These are phyloP conservation scores for Trametes cingulata DNA, from an alignment of 768 basidiomycete species.

Conservation along the genomic window DNA sequence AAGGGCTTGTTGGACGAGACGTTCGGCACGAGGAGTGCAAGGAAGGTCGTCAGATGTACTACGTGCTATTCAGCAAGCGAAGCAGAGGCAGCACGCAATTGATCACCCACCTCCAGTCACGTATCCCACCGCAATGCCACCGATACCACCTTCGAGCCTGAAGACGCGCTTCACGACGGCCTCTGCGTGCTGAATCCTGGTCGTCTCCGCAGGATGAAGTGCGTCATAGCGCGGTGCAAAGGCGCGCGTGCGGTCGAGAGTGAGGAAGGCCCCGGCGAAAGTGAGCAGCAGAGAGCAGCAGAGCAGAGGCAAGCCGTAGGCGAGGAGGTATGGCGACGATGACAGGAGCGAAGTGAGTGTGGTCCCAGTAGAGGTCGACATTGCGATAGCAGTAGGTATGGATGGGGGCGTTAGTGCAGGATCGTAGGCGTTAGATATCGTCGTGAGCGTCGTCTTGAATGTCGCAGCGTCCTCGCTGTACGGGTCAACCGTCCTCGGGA, in stretches of 20 bases:
- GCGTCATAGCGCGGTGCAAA: conserved; percentile 49
- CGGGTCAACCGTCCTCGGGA: background rate
- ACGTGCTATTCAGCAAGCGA: background rate
- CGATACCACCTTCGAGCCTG: conserved; percentile 60
- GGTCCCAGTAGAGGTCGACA: conserved; percentile 13
- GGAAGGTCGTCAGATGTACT: conserved; percentile 64
- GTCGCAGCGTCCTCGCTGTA: background rate
- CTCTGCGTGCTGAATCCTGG: conserved; percentile 18
- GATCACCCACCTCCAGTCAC: conserved; percentile 54
- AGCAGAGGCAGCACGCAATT: background rate
- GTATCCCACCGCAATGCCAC: conserved; percentile 60
- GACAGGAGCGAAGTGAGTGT: conserved; percentile 41
- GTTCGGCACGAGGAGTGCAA: conserved; percentile 57
- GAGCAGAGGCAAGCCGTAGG: conserved; percentile 63
- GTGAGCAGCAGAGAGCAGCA: conserved; percentile 55
- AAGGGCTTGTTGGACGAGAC: conserved; percentile 46
- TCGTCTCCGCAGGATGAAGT: conserved; percentile 27
- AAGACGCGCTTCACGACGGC: conserved; percentile 38
- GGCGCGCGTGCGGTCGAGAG: conserved; percentile 65
- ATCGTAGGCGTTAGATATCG: conserved; percentile 12
- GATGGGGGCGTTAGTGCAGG: background rate
- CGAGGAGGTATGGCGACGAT: conserved; percentile 50
- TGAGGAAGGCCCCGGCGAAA: conserved; percentile 72
- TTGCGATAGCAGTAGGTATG: conserved; percentile 10
- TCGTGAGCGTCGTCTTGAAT: conserved; percentile 3